These are phyloP conservation scores for Stagonosporopsis rhizophila DNA, from an alignment of 2,329 filamentous ascomycete species.

Conservation along the genomic window DNA sequence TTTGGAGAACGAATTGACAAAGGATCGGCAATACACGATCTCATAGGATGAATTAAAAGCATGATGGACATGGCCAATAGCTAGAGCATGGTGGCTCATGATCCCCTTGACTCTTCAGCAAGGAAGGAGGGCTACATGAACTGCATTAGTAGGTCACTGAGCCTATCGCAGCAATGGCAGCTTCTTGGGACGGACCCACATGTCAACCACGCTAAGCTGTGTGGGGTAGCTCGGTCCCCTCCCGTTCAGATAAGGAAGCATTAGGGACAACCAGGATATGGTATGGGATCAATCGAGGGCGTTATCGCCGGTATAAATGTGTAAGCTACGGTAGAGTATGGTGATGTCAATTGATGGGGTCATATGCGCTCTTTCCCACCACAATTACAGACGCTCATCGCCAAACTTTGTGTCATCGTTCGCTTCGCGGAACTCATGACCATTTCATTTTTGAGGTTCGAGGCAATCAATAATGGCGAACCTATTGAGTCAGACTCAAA, in stretches of 20 bases:
- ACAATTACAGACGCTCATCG: not conserved
- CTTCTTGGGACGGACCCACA: conserved; percentile 17
- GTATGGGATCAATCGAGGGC: not conserved
- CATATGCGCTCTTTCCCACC: not conserved
- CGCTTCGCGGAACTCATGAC: not conserved
- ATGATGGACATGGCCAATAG: not conserved
- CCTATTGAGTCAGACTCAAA: not conserved
- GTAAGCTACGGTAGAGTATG: not conserved
- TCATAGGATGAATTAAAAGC: conserved; percentile 12
- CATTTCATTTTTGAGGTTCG: not conserved
- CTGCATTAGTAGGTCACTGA: conserved; percentile 1
- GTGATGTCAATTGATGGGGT: not conserved
- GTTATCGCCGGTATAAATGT: conserved; percentile 22
- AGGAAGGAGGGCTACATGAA: conserved; percentile 10
- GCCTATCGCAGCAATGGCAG: conserved; percentile 12
- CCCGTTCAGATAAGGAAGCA: conserved; percentile 18
- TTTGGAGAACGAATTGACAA: not conserved
- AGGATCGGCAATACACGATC: not conserved
- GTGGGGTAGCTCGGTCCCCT: conserved; percentile 33
- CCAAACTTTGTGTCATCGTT: not conserved
- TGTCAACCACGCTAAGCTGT: conserved; percentile 21
- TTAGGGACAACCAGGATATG: conserved; percentile 22
- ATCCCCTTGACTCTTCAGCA: not conserved
- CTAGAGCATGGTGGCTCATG: not conserved
- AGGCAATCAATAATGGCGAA: not conserved